phyloP scores from a whole-genome alignment of 2,329 filamentous ascomycete species.

The Aphanoascus verrucosus region DNA sequence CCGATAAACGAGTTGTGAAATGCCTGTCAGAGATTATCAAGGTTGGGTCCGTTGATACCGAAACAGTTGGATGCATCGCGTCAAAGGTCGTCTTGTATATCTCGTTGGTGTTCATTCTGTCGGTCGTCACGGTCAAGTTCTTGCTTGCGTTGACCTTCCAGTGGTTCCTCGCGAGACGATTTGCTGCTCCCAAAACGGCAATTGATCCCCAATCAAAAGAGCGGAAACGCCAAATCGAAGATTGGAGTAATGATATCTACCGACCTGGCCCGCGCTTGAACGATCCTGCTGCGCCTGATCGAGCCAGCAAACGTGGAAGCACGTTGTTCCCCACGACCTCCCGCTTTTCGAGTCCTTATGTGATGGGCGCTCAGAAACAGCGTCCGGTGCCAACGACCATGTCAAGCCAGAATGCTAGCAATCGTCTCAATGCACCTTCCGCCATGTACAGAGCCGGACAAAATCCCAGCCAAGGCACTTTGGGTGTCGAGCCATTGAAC shows the following conservation, averaged over 20 bases:
- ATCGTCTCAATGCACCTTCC: conserved; percentile 52
- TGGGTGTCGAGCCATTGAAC: conserved; percentile 36
- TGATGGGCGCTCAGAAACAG: conserved; percentile 46
- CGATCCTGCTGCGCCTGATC: conserved; percentile 62
- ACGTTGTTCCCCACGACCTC: conserved; percentile 85
- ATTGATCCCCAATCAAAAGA: conserved; percentile 71
- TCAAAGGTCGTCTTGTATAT: conserved; percentile 95
- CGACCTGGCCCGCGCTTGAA: conserved; percentile 72
- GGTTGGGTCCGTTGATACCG: conserved; percentile 89
- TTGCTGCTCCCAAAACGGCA: conserved; percentile 74
- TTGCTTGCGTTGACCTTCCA: conserved; percentile 83
- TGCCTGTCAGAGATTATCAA: conserved; percentile 92
- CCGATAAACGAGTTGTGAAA: conserved; percentile 70
- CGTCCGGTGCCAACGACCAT: conserved; percentile 71
- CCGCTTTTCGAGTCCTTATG: conserved; percentile 84
- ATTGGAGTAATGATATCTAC: conserved; percentile 97
- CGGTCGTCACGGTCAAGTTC: conserved; percentile 79
- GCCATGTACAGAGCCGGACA: conserved; percentile 55
- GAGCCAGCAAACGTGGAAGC: conserved; percentile 68
- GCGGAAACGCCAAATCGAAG: conserved; percentile 86
- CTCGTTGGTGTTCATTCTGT: conserved; percentile 80
- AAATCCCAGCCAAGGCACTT: conserved; percentile 47
- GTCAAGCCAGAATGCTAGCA: conserved; percentile 74
- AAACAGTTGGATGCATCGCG: conserved; percentile 92
- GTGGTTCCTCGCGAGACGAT: conserved; percentile 86